Base-by-base conservation (phyloP, 768 basidiomycete genomes). In the Fistulinella prunicolor region DNA sequence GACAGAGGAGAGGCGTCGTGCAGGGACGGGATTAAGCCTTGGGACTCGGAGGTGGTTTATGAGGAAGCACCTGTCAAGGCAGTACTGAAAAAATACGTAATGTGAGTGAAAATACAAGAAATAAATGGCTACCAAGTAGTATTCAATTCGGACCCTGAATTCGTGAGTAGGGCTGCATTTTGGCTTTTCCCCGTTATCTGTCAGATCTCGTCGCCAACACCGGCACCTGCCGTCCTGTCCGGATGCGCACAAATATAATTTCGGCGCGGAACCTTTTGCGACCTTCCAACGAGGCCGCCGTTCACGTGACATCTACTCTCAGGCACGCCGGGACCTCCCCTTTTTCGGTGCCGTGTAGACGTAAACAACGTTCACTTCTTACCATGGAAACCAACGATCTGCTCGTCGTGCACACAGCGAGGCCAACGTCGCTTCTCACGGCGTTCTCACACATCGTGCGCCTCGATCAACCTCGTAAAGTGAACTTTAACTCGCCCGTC, bases 81-180 rank as follows among this genome's bases (percentile, higher is more conserved):
- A 40, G 65, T 67, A 68, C 66, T 50, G 50, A 56, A 61, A 63
- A 58, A 68, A 67, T 65, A 67, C 67, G 67, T 68, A 67, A 67
- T 16, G 37, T n/a, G 42, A 43, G 32, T 41, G 29, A 50, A 65
- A 61, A 59, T 60, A 60, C 29, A 55, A 34, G 51, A 56, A 61
- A 63, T 63, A 62, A 55, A 61, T 61, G 54, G 47, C n/a, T n/a
- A n/a, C n/a, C n/a, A n/a, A n/a, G n/a, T n/a, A n/a, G n/a, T n/a
- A n/a, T n/a, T 10, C 10, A 28, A 29, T 55, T 62, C 59, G 63
- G 65, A 66, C 65, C 65, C 60, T 66, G 63, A 67, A 66, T 63
- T 59, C 14, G 5, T 34, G 5, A 36, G 13, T 32, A 52, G 50
- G 55, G 64, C 62, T 52, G 46, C 44, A 62, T 62, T 66, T 66